A percentile compares a stretch with the other conserved stretches of the same genome.
Conservation (phyloP, 768 basidiomycete species). For the Boletus subparvulus region DNA sequence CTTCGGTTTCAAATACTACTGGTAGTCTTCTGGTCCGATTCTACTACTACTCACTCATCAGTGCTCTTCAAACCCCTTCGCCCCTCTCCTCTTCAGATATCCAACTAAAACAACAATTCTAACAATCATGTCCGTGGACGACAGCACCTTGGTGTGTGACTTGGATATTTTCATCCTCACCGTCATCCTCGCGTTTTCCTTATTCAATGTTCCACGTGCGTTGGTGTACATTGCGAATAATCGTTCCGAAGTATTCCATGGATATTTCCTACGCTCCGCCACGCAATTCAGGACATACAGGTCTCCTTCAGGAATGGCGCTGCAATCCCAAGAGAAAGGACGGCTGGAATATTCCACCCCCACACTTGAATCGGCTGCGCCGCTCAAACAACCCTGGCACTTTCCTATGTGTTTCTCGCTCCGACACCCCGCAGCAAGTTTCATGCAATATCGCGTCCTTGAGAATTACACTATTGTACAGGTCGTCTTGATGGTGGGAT, state of each 20-base stretch:
- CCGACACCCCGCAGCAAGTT: conserved; percentile 43
- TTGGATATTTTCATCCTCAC: conserved; percentile 47
- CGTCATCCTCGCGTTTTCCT: conserved; percentile 38
- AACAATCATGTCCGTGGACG: conserved; percentile 8
- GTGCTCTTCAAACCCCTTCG: not conserved
- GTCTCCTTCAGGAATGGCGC: not conserved
- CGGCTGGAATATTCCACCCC: not conserved
- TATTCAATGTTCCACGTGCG: conserved; percentile 47
- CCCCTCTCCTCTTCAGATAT: not conserved
- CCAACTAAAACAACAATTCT: not conserved
- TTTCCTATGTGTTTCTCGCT: conserved; percentile 39
- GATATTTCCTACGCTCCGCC: conserved; percentile 43
- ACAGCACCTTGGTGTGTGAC: conserved; percentile 26
- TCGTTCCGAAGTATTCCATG: conserved; percentile 47
- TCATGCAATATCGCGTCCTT: conserved; percentile 41
- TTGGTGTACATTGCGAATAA: conserved; percentile 48
- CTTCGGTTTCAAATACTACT: not conserved
- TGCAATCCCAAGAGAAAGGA: not conserved
- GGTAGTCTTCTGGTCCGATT: not conserved
- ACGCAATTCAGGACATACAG: not conserved
- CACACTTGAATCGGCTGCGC: not conserved
- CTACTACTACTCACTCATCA: not conserved
- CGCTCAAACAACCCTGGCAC: conserved; percentile 24
- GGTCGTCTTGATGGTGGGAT: conserved; percentile 43
- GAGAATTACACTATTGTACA: conserved; percentile 54